Percentiles rank a stretch among this genome's conserved stretches.
Evolutionary conservation across 352 stramenopile species (phyloP).

Genomic region (Pythium biforme): DNA sequence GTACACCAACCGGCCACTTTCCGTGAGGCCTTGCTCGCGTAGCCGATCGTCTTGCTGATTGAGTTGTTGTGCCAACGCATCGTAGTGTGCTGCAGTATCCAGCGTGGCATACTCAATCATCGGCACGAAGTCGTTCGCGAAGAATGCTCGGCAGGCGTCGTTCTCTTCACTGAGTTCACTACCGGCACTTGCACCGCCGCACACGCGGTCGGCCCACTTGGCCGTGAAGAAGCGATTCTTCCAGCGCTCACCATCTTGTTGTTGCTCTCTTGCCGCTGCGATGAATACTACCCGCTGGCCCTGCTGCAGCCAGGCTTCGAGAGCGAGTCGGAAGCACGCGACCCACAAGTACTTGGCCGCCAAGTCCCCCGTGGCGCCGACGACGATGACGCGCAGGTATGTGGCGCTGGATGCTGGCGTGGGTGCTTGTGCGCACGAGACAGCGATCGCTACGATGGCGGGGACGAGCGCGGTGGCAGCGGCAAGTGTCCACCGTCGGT

Average conservation of each 20-base stretch:
- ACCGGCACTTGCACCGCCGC: constrained; percentile 8
- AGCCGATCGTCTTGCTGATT: constrained; percentile 6
- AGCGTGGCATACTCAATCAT: constrained; percentile 52
- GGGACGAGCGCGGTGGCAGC: background rate
- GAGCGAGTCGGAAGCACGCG: constrained; percentile 56
- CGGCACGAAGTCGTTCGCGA: constrained; percentile 32
- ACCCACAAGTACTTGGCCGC: constrained; percentile 85
- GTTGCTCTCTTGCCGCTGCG: constrained; percentile 42
- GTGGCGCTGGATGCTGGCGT: background rate
- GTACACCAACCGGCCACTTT: constrained; percentile 64
- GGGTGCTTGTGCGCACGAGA: background rate
- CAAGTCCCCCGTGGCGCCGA: constrained; percentile 76
- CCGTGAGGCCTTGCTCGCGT: background rate
- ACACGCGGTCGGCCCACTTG: constrained; percentile 34
- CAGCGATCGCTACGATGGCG: background rate
- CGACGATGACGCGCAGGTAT: constrained; percentile 47
- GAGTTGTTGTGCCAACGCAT: constrained; percentile 12
- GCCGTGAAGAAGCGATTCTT: constrained; percentile 34
- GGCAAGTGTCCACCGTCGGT: background rate
- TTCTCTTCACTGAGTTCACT: background rate
- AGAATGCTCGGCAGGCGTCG: constrained; percentile 35
- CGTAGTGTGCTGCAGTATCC: constrained; percentile 33
- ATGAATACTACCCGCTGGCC: constrained; percentile 32
- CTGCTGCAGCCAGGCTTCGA: constrained; percentile 23
- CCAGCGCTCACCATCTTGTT: constrained; percentile 33